Percentiles rank a stretch among this genome's conserved stretches.
These are phyloP conservation scores for Pichia exigua DNA, from an alignment of 805 yeast species.

Conservation along the genomic window DNA sequence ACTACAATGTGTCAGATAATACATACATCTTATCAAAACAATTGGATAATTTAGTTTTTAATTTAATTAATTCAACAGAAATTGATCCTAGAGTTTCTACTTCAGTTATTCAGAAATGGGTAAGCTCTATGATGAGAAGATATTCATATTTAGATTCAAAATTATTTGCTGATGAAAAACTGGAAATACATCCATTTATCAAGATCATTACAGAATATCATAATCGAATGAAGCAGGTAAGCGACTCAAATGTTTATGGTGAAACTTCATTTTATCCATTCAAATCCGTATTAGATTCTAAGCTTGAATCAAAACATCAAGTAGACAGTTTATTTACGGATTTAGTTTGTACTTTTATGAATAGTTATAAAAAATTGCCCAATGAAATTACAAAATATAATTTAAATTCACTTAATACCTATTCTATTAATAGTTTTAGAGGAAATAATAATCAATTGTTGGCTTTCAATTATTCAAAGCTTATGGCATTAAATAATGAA, in stretches of 20 bases:
- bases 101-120: conserved; percentile 2
- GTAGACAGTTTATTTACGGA: neutral
- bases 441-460: neutral
- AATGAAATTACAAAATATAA: neutral
- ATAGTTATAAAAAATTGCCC: neutral
- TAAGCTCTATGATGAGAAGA: neutral
- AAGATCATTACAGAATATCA: neutral
- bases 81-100: neutral
- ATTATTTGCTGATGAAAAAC: neutral
- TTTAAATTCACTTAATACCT: neutral
- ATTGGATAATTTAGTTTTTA: conserved; percentile 9
- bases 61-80: neutral
- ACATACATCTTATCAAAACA: neutral
- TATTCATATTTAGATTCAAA: neutral
- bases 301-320: neutral
- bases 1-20: neutral
- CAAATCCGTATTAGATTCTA: neutral
- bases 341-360: neutral
- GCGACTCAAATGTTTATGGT: neutral
- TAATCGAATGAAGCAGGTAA: neutral
- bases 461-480: neutral
- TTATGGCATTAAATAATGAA: conserved; percentile 1
- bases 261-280: neutral
- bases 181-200: neutral
- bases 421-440: neutral